Percentiles rank a stretch among this genome's conserved stretches.
Evolutionary conservation across 2,329 filamentous ascomycete species (phyloP).

Genomic region (Fusarium vanettenii): DNA sequence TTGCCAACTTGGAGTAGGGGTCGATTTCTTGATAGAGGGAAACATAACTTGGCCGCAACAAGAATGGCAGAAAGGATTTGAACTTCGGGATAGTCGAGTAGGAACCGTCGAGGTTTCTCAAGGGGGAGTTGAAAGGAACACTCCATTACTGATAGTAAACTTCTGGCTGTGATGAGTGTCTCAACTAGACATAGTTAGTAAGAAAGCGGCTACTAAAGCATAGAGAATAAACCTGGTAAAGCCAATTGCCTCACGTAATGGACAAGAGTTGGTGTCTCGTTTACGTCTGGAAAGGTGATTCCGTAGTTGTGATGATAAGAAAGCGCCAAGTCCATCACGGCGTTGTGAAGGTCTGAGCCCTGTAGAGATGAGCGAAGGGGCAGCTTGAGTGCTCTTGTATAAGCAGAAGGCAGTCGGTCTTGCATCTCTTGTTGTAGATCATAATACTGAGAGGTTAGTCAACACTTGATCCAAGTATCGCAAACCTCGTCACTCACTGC

Average conservation of each 20-base stretch:
- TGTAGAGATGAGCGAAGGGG: conserved; percentile 54
- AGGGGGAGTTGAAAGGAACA: conserved; percentile 67
- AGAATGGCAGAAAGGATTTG: conserved; percentile 78
- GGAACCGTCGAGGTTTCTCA: conserved; percentile 55
- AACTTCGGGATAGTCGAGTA: conserved; percentile 77
- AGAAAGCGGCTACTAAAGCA: too few relatives aligned
- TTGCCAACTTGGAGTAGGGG: conserved; percentile 44
- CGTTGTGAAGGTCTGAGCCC: conserved; percentile 71
- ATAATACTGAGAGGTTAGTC: conserved; percentile 56
- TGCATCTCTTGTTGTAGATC: conserved; percentile 73
- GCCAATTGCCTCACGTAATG: conserved; percentile 77
- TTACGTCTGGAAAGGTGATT: conserved; percentile 79
- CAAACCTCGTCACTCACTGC: conserved; percentile 61
- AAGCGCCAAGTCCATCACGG: conserved; percentile 70
- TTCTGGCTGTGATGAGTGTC: conserved; percentile 44
- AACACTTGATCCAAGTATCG: background rate
- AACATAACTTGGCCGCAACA: conserved; percentile 81
- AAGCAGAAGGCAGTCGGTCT: conserved; percentile 70
- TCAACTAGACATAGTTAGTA: conserved; percentile 66
- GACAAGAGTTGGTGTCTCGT: conserved; percentile 74
- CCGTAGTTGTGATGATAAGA: conserved; percentile 76
- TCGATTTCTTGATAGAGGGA: conserved; percentile 75
- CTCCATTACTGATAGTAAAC: conserved; percentile 62
- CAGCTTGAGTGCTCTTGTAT: conserved; percentile 69
- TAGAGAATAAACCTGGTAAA: conserved; percentile 71